Percentiles rank a stretch among this genome's conserved stretches.
phyloP scores from a whole-genome alignment of 2,329 filamentous ascomycete genomes.

The Aspergillus brasiliensis region DNA sequence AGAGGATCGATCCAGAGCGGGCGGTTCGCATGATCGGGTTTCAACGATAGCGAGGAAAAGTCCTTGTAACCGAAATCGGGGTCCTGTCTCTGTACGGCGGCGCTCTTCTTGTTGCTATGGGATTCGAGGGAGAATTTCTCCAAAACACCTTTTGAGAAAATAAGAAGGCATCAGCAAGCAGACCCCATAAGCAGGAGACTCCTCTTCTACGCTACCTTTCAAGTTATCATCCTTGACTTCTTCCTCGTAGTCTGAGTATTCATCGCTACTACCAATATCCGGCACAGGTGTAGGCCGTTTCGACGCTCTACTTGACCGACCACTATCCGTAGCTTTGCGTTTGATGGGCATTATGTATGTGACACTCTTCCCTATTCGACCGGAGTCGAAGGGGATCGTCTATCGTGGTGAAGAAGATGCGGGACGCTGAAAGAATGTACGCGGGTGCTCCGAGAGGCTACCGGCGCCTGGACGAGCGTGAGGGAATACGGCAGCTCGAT shows the following conservation, averaged over 20 bases:
- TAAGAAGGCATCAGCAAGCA: constrained; percentile 26
- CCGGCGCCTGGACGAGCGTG: constrained; percentile 4
- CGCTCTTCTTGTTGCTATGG: constrained; percentile 51
- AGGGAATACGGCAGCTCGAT: not conserved
- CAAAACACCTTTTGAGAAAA: constrained; percentile 44
- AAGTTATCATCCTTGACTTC: constrained; percentile 51
- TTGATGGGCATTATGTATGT: constrained; percentile 64
- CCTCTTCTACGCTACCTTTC: constrained; percentile 44
- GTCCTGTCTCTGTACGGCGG: constrained; percentile 47
- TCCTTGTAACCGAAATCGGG: constrained; percentile 67
- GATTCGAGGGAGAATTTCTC: constrained; percentile 58
- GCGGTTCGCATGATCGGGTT: constrained; percentile 84
- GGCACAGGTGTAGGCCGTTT: constrained; percentile 53
- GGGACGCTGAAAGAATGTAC: not conserved
- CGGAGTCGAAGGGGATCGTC: constrained; percentile 17
- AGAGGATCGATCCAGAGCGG: constrained; percentile 92
- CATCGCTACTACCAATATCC: constrained; percentile 56
- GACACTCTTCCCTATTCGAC: not conserved
- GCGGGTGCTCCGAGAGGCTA: constrained; percentile 6
- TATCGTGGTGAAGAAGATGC: constrained; percentile 11
- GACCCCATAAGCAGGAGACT: constrained; percentile 12
- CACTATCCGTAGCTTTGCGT: constrained; percentile 64
- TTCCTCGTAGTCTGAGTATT: constrained; percentile 57
- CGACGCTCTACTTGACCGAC: constrained; percentile 48
- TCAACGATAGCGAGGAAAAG: constrained; percentile 79